Evolutionary conservation across 2,329 filamentous ascomycete genomes (phyloP).

Genomic region (Microdochium nivale): DNA sequence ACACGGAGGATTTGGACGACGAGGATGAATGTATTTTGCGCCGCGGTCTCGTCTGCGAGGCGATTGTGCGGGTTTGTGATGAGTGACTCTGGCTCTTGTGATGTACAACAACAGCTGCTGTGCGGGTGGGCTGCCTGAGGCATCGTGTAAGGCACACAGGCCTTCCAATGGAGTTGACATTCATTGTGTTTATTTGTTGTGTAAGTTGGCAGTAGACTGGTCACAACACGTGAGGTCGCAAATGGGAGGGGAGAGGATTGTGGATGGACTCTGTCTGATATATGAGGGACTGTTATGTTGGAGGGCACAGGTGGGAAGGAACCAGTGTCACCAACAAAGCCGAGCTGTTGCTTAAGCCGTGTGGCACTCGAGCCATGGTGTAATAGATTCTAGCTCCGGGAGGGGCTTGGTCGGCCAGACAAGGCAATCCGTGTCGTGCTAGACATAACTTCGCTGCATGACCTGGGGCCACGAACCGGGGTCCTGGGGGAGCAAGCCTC

Average conservation of each 20-base stretch:
- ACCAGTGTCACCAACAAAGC: not conserved
- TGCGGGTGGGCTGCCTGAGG: not conserved
- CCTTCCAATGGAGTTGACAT: not conserved
- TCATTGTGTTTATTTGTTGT: not conserved
- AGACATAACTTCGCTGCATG: not conserved
- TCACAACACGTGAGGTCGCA: not conserved
- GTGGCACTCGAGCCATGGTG: not conserved
- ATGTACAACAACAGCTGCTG: not conserved
- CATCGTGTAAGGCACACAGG: not conserved
- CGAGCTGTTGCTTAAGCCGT: not conserved
- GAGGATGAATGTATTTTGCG: conserved; percentile 6
- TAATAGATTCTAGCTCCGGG: not conserved
- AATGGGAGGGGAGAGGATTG: not conserved
- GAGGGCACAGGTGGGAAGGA: not conserved
- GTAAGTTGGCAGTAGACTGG: not conserved
- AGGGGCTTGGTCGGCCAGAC: not conserved
- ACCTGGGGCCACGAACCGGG: not conserved
- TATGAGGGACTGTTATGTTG: not conserved
- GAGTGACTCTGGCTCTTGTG: not conserved
- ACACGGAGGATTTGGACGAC: conserved; percentile 9
- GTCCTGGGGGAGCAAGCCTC: not conserved
- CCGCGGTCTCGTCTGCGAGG: conserved; percentile 2
- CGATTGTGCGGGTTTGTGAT: not conserved
- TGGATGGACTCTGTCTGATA: not conserved
- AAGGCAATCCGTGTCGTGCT: not conserved